phyloP scores from a whole-genome alignment of 108 stramenopile species.

The Nitzschia sp. region DNA sequence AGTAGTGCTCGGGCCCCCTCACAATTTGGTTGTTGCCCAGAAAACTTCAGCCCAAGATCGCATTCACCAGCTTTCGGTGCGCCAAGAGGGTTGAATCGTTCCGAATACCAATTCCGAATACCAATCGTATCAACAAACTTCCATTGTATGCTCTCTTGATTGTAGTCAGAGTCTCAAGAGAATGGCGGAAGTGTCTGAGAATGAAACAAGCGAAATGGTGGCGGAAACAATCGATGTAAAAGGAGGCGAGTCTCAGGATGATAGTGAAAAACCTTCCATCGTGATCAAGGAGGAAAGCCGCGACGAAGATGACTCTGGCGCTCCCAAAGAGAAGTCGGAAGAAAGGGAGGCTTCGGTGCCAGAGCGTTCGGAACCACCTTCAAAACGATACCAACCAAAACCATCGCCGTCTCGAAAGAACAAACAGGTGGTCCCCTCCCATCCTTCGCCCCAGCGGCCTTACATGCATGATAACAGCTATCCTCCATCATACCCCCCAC shows the following conservation, averaged over 20 bases:
- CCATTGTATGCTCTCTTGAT: slow-evolving; percentile 9
- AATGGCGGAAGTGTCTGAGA: slow-evolving; percentile 1
- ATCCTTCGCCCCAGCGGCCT: slow-evolving; percentile 26
- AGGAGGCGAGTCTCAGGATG: background rate
- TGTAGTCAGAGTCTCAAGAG: background rate
- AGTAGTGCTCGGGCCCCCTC: no score
- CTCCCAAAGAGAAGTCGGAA: slow-evolving; percentile 15
- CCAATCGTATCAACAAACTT: background rate
- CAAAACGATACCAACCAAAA: slow-evolving; percentile 24
- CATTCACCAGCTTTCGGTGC: slow-evolving; percentile 10
- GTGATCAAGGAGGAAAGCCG: slow-evolving; percentile 1
- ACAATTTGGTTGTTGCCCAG: slow-evolving; percentile 3
- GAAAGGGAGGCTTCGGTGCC: slow-evolving; percentile 16
- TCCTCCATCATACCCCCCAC: slow-evolving; percentile 21
- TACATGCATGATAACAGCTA: slow-evolving; percentile 30
- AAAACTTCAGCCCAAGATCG: background rate
- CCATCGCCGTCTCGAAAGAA: slow-evolving; percentile 21
- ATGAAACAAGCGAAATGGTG: background rate
- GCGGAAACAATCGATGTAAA: background rate
- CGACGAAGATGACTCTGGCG: slow-evolving; percentile 15
- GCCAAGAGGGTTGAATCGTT: background rate
- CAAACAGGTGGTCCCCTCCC: background rate
- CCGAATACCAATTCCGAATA: no score
- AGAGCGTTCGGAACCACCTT: slow-evolving; percentile 2
- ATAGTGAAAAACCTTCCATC: background rate